Evolutionary conservation across 2,329 filamentous ascomycete genomes (phyloP).

Genomic region (Aquanectria penicillioides): DNA sequence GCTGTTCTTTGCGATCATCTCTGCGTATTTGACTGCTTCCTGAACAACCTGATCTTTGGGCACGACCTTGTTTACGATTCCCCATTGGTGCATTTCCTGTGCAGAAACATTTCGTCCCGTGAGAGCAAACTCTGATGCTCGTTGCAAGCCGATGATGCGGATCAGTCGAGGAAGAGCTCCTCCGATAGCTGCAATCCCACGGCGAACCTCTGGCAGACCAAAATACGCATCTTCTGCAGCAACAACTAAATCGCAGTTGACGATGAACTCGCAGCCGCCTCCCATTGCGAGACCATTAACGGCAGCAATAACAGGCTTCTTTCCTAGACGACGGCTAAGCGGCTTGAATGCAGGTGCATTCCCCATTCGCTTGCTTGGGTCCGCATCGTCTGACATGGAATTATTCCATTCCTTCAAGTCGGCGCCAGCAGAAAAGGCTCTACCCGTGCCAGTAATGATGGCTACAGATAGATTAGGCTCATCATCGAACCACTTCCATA

Average conservation of each 20-base stretch:
- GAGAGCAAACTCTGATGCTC: slow-evolving; percentile 60
- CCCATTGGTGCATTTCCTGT: slow-evolving; percentile 44
- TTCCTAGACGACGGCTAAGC: slow-evolving; percentile 64
- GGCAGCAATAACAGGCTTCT: slow-evolving; percentile 69
- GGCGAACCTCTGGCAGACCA: slow-evolving; percentile 62
- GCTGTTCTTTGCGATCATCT: slow-evolving; percentile 68
- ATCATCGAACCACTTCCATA: slow-evolving; percentile 64
- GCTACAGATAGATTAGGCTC: slow-evolving; percentile 59
- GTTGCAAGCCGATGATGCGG: slow-evolving; percentile 55
- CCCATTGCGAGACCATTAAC: slow-evolving; percentile 68
- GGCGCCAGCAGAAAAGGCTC: slow-evolving; percentile 65
- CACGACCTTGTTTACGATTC: slow-evolving; percentile 36
- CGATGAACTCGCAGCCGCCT: slow-evolving; percentile 66
- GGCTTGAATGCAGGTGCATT: slow-evolving; percentile 54
- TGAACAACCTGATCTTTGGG: slow-evolving; percentile 52
- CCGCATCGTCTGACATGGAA: slow-evolving; percentile 27
- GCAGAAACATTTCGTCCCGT: slow-evolving; percentile 57
- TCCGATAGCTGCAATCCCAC: slow-evolving; percentile 63
- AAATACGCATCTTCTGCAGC: slow-evolving; percentile 62
- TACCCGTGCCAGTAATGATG: slow-evolving; percentile 61
- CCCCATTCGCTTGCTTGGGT: slow-evolving; percentile 25
- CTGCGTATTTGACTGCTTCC: slow-evolving; percentile 68
- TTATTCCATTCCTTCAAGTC: slow-evolving; percentile 60
- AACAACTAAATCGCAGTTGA: slow-evolving; percentile 65
- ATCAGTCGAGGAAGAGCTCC: slow-evolving; percentile 63